phyloP scores from a whole-genome alignment of 1,284 basidiomycete species.

The Melanopsichium pennsylvanicum region DNA sequence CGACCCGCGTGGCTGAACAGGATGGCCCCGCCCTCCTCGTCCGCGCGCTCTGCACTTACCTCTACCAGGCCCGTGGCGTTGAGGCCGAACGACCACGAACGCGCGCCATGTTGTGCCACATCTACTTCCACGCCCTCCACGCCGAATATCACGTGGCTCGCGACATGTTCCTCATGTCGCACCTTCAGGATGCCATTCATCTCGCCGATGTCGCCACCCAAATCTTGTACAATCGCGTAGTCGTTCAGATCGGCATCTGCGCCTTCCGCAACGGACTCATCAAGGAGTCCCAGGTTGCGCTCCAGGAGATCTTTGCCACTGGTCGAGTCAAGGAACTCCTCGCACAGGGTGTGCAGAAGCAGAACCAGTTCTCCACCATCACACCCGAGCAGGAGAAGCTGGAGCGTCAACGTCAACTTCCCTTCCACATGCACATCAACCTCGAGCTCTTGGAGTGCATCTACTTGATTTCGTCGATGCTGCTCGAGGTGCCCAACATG shows the following conservation, averaged over 20 bases:
- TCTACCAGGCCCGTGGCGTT: slow-evolving; percentile 81
- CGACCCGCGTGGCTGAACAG: slow-evolving; percentile 47
- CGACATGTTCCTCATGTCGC: slow-evolving; percentile 98
- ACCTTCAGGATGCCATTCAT: slow-evolving; percentile 93
- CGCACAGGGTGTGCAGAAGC: slow-evolving; percentile 88
- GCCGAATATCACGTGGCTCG: slow-evolving; percentile 96
- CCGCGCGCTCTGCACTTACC: slow-evolving; percentile 85
- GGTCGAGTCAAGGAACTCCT: slow-evolving; percentile 94
- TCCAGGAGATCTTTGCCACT: slow-evolving; percentile 95
- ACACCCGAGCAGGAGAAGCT: slow-evolving; percentile 95
- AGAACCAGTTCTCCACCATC: slow-evolving; percentile 81
- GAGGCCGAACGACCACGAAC: slow-evolving; percentile 86
- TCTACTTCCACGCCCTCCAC: slow-evolving; percentile 90
- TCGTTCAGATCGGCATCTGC: slow-evolving; percentile 95
- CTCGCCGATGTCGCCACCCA: slow-evolving; percentile 96
- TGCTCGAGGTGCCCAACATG: slow-evolving; percentile 93
- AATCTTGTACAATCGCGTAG: slow-evolving; percentile 96
- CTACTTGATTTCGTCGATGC: slow-evolving; percentile 97
- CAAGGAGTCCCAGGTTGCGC: slow-evolving; percentile 87
- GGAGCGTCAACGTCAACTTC: slow-evolving; percentile 92
- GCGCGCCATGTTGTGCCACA: slow-evolving; percentile 95
- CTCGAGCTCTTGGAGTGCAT: slow-evolving; percentile 96
- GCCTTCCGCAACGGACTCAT: slow-evolving; percentile 96
- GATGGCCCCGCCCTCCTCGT: slow-evolving; percentile 75
- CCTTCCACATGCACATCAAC: slow-evolving; percentile 99